phyloP scores from a whole-genome alignment of 306 rosid species.

The Dryas drummondii region DNA sequence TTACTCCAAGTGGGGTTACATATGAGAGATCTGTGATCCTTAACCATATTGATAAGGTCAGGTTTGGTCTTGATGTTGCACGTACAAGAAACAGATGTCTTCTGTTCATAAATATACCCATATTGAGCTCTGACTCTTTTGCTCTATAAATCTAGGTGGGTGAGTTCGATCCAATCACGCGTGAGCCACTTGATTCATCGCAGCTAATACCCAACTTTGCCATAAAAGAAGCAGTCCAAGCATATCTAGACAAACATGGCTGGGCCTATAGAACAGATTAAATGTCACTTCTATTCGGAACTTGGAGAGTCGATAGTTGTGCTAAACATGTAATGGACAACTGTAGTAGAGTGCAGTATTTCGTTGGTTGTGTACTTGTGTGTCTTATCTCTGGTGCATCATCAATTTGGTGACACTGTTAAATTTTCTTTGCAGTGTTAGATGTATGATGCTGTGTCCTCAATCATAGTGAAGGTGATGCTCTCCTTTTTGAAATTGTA shows the following conservation, averaged over 20 bases:
- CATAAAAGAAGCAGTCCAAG: slow-evolving; percentile 80
- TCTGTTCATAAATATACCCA: not conserved
- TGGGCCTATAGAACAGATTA: slow-evolving; percentile 81
- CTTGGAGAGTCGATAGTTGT: not conserved
- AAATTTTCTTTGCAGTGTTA: not conserved
- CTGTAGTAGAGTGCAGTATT: not conserved
- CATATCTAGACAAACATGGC: slow-evolving; percentile 71
- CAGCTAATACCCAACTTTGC: slow-evolving; percentile 72
- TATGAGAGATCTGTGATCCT: slow-evolving; percentile 89
- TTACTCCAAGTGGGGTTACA: slow-evolving; percentile 84
- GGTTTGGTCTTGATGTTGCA: slow-evolving; percentile 21
- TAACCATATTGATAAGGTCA: slow-evolving; percentile 81
- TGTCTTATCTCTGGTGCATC: not conserved
- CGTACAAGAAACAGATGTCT: not conserved
- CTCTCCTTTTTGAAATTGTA: slow-evolving; percentile 19
- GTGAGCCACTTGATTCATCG: slow-evolving; percentile 57
- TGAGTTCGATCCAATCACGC: slow-evolving; percentile 71
- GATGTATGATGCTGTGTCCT: not conserved
- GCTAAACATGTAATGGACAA: not conserved
- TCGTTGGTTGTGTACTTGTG: not conserved
- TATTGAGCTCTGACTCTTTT: slow-evolving; percentile 14
- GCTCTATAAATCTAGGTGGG: slow-evolving; percentile 58
- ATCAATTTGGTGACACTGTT: not conserved
- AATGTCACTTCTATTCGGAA: slow-evolving; percentile 11
- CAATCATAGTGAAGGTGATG: slow-evolving; percentile 16